Conservation (phyloP, 108 stramenopile genomes). For the Seminavis robusta region DNA sequence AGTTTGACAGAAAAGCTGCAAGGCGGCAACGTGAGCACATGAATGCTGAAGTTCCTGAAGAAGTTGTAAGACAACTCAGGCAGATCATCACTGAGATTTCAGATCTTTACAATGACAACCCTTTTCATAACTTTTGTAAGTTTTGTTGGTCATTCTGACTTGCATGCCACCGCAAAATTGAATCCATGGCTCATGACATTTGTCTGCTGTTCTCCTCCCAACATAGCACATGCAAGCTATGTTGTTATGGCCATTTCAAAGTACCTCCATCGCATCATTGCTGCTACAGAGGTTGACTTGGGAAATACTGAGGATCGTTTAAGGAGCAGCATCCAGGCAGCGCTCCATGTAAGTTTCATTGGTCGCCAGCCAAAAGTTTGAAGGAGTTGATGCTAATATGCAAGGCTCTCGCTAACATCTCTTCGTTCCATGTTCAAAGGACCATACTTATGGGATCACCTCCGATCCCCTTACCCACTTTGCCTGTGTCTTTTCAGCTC, state of each 20-base stretch:
- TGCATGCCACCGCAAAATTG: too few relatives aligned
- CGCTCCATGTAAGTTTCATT: too few relatives aligned
- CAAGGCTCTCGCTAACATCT: too few relatives aligned
- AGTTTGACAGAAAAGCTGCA: conserved; percentile 1
- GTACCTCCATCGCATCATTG: conserved; percentile 2
- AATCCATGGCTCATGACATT: too few relatives aligned
- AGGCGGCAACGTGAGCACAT: background rate
- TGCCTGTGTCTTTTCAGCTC: too few relatives aligned
- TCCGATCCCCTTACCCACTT: too few relatives aligned
- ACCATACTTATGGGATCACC: too few relatives aligned
- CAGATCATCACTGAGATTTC: conserved; percentile 1
- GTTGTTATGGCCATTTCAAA: conserved; percentile 9
- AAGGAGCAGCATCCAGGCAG: background rate
- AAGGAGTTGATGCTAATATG: too few relatives aligned
- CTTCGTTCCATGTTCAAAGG: too few relatives aligned
- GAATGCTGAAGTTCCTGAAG: background rate
- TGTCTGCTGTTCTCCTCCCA: background rate
- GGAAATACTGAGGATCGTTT: background rate
- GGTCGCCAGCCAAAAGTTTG: too few relatives aligned
- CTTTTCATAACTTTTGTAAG: conserved; percentile 8
- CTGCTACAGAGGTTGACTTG: conserved; percentile 1
- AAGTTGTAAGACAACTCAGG: background rate
- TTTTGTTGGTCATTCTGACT: too few relatives aligned
- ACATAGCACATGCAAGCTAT: conserved; percentile 5
- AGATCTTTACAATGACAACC: background rate